Conservation (phyloP, 176 grass and related monocot genomes). For the Luzula sylvatica region DNA sequence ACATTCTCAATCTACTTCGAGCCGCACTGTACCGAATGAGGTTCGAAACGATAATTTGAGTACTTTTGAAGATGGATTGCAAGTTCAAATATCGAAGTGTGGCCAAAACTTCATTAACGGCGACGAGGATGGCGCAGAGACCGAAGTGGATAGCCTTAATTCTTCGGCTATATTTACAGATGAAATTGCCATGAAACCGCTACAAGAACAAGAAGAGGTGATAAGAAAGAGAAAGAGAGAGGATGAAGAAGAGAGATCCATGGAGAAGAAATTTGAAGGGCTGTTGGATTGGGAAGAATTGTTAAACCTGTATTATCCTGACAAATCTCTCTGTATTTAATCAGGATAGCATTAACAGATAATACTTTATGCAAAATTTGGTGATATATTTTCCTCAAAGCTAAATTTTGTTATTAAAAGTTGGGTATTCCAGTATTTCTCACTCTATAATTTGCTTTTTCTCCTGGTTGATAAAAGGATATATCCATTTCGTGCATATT, state of each 20-base stretch:
- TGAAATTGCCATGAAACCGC: neutral
- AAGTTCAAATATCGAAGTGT: too few relatives aligned
- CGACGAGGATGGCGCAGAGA: too few relatives aligned
- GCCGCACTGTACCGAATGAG: neutral
- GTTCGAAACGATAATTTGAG: neutral
- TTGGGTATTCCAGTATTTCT: too few relatives aligned
- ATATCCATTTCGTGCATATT: too few relatives aligned
- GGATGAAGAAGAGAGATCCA: neutral
- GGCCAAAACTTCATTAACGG: neutral
- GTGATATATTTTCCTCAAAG: too few relatives aligned
- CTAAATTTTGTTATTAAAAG: too few relatives aligned
- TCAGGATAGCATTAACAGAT: slow-evolving; percentile 5
- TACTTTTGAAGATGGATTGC: neutral
- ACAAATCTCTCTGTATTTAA: too few relatives aligned
- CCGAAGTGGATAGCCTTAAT: neutral
- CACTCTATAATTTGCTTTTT: too few relatives aligned
- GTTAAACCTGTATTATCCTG: neutral
- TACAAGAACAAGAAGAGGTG: neutral
- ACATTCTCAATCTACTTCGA: neutral
- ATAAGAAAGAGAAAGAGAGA: neutral
- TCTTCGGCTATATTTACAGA: neutral
- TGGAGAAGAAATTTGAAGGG: neutral
- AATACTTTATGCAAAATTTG: too few relatives aligned
- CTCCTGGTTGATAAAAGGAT: too few relatives aligned
- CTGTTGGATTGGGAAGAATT: slow-evolving; percentile 4